Evolutionary conservation across 2,329 filamentous ascomycete genomes (phyloP).

Genomic region (Beauveria rudraprayagi): DNA sequence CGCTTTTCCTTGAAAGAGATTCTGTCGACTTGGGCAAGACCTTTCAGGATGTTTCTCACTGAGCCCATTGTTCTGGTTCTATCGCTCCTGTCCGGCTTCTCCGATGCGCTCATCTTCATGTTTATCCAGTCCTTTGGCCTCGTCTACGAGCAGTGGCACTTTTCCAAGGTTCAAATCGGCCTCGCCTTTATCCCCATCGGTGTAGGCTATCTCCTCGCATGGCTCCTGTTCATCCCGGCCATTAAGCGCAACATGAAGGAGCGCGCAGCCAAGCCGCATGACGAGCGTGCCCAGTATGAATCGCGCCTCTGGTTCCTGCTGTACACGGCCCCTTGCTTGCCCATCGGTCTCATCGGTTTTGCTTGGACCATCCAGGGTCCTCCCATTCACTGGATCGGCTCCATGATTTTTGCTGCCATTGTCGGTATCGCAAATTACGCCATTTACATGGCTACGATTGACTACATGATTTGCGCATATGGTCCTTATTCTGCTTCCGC

Average conservation of each 20-base stretch:
- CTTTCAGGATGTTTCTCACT: conserved; percentile 65
- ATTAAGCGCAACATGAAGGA: conserved; percentile 46
- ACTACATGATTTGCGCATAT: conserved; percentile 71
- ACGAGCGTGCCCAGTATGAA: conserved; percentile 59
- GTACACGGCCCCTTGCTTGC: conserved; percentile 50
- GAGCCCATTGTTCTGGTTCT: conserved; percentile 67
- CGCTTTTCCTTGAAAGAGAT: conserved; percentile 53
- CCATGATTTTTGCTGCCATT: conserved; percentile 55
- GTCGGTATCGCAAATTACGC: conserved; percentile 67
- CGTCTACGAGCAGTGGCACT: conserved; percentile 61
- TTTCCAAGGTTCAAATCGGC: conserved; percentile 47
- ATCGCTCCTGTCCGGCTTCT: conserved; percentile 64
- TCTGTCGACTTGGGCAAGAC: conserved; percentile 48
- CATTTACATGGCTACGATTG: conserved; percentile 70
- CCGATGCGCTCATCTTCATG: conserved; percentile 69
- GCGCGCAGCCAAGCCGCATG: conserved; percentile 40
- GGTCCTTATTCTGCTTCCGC: conserved; percentile 66
- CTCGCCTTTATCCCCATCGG: conserved; percentile 59
- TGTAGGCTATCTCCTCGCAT: conserved; percentile 57
- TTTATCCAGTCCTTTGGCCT: conserved; percentile 64
- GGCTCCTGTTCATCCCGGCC: conserved; percentile 49
- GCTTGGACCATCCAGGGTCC: conserved; percentile 60
- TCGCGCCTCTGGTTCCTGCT: conserved; percentile 58
- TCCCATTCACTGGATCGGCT: conserved; percentile 58
- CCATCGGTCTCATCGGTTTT: conserved; percentile 63